Evolutionary conservation across 768 basidiomycete species (phyloP).

Genomic region (Ramaria sp.): DNA sequence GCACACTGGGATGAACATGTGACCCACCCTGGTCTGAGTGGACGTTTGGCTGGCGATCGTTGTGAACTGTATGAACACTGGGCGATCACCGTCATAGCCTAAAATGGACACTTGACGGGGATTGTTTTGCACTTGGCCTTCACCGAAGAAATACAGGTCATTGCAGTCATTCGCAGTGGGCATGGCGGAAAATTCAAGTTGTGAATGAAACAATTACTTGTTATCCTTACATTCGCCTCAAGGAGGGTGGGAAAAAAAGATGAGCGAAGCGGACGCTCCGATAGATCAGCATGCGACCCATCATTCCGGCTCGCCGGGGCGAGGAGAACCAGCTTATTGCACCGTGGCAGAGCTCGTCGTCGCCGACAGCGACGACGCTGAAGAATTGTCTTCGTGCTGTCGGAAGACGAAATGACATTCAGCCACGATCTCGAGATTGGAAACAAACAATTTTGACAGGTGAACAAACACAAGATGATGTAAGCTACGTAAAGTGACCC

Average conservation of each 20-base stretch:
- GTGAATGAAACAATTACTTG: background rate
- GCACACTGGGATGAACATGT: background rate
- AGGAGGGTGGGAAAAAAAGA: background rate
- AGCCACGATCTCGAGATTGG: constrained; percentile 1
- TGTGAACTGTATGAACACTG: constrained; percentile 5
- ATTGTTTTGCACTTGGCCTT: constrained; percentile 7
- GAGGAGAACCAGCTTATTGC: background rate
- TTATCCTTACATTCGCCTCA: constrained; percentile 2
- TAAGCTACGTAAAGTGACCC: background rate
- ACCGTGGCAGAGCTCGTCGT: background rate
- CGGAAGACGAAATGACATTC: constrained; percentile 2
- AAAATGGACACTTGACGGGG: constrained; percentile 7
- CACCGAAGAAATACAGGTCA: constrained; percentile 8
- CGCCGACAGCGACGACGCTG: background rate
- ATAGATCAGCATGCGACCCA: background rate
- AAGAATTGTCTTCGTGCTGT: background rate
- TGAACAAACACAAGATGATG: constrained; percentile 5
- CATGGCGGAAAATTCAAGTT: background rate
- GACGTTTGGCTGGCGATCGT: constrained; percentile 5
- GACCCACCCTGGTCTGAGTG: constrained; percentile 4
- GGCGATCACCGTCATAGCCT: constrained; percentile 6
- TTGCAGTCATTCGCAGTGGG: background rate
- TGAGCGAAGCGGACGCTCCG: background rate
- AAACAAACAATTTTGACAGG: constrained; percentile 9
- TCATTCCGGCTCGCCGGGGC: background rate